Evolutionary conservation across 2,329 filamentous ascomycete genomes (phyloP), one percentile per base, ranked within the genome.

Genomic region (Alternaria brassicicola): DNA sequence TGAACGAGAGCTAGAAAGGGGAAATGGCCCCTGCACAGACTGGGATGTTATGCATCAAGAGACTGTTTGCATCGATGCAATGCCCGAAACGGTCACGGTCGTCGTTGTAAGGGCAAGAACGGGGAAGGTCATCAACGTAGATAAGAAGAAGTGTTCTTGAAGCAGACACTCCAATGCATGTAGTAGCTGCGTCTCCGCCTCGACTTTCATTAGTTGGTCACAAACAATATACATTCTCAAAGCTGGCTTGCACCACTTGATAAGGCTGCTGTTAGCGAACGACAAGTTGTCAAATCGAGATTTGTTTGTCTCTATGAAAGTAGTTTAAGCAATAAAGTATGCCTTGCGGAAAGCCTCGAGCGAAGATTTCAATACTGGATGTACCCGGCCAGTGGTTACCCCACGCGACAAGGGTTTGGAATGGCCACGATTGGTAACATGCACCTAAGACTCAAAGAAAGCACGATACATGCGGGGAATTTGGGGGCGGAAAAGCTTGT

Each of bases 401-500:
- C n/a, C 6, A 28, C 17, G 23, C 2, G 36, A 25, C 41, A 52
- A 52, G 39, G 21, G 31, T 46, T 35, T 31, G 43, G 15, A 46
- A 33, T 46, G 28, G 33, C 15, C 28, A 33, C 12, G 43, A 9
- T 23, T 13, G 43, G 28, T 23, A 4, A 46, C n/a, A 31, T 7
- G 7, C 19, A 46, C 19, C 30, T 31, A 56, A 50, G 56, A 53
- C 55, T 45, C 28, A 43, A 58, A 61, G 31, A 47, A 51, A 53
- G 43, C 23, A 52, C 23, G 30, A n/a, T 52, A 45, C 43, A 39
- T 56, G 63, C 52, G 56, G 61, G 63, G 61, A 51, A 25, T 46
- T 64, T 61, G 63, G 65, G 63, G 63, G 59, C 63, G 53, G 54
- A 48, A 60, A 62, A 55, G 63, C 56, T 63, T 59, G 58, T 52